phyloP scores from a whole-genome alignment of 768 basidiomycete species.

The Lactarius psammicola region DNA sequence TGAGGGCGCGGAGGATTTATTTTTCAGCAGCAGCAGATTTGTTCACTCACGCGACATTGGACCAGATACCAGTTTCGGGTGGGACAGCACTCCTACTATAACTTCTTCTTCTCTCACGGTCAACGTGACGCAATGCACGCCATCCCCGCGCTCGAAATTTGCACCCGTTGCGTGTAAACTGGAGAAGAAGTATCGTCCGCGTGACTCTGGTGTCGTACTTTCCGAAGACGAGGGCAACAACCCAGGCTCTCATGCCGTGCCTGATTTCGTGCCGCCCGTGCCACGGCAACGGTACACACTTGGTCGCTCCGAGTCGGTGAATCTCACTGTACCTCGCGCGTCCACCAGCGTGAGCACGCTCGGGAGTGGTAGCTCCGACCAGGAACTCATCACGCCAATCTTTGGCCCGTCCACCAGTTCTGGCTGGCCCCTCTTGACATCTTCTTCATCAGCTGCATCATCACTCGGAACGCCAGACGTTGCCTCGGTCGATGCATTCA shows the following conservation, averaged over 20 bases:
- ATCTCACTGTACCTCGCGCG: slow-evolving; percentile 49
- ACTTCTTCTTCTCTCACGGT: slow-evolving; percentile 41
- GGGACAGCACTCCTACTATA: slow-evolving; percentile 21
- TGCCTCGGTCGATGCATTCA: slow-evolving; percentile 60
- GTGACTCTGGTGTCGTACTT: slow-evolving; percentile 62
- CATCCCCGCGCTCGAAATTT: slow-evolving; percentile 51
- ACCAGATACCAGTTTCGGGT: slow-evolving; percentile 28
- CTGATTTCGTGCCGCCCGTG: slow-evolving; percentile 22
- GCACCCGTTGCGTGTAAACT: slow-evolving; percentile 32
- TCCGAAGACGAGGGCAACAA: slow-evolving; percentile 56
- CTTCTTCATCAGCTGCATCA: slow-evolving; percentile 45
- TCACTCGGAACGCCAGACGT: slow-evolving; percentile 34
- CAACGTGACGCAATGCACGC: slow-evolving; percentile 47
- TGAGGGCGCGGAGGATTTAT: slow-evolving; percentile 27
- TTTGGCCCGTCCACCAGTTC: slow-evolving; percentile 51
- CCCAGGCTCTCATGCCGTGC: slow-evolving; percentile 9
- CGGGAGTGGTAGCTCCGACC: slow-evolving; percentile 54
- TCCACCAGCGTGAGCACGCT: slow-evolving; percentile 67
- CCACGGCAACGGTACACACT: slow-evolving; percentile 28
- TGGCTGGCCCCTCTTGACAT: slow-evolving; percentile 60
- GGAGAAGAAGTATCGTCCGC: slow-evolving; percentile 63
- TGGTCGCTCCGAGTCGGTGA: slow-evolving; percentile 31
- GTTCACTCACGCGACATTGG: slow-evolving; percentile 23
- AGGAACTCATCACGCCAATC: slow-evolving; percentile 71
- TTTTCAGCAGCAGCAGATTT: slow-evolving; percentile 30